phyloP scores from a whole-genome alignment of 2,329 filamentous ascomycete species.

The Alternaria brassicicola region DNA sequence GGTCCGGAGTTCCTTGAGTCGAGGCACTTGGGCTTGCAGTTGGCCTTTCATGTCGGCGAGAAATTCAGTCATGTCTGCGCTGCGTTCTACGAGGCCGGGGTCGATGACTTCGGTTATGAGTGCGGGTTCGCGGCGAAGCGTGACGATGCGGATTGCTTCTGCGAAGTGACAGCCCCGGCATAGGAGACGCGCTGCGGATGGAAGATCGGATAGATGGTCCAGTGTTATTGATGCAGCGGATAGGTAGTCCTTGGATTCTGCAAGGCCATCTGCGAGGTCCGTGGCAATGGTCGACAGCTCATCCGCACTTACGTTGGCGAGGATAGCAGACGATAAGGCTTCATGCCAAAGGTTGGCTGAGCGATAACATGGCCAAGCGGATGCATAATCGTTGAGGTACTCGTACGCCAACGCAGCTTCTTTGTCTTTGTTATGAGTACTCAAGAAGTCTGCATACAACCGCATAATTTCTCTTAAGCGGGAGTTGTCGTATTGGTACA shows the following conservation, averaged over 20 bases:
- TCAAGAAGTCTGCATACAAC: constrained; percentile 80
- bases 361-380: constrained; percentile 83
- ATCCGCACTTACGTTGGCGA: constrained; percentile 62
- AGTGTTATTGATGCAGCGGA: constrained; percentile 79
- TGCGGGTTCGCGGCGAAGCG: constrained; percentile 63
- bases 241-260: constrained; percentile 82
- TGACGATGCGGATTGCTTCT: constrained; percentile 81
- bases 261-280: constrained; percentile 76
- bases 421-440: constrained; percentile 74
- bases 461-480: constrained; percentile 72
- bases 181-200: constrained; percentile 73
- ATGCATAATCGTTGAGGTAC: constrained; percentile 73
- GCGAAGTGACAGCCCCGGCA: constrained; percentile 89
- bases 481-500: constrained; percentile 81
- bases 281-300: constrained; percentile 72
- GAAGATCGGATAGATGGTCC: constrained; percentile 78
- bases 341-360: constrained; percentile 90
- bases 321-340: constrained; percentile 78
- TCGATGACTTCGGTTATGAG: constrained; percentile 76
- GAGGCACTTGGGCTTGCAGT: constrained; percentile 81
- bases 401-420: constrained; percentile 93
- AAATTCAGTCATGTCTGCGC: constrained; percentile 84
- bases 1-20: constrained; percentile 78
- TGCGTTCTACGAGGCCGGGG: constrained; percentile 76
- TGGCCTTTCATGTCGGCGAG: constrained; percentile 92